phyloP scores from a whole-genome alignment of 2,329 filamentous ascomycete species.

The Diaporthe helianthi region DNA sequence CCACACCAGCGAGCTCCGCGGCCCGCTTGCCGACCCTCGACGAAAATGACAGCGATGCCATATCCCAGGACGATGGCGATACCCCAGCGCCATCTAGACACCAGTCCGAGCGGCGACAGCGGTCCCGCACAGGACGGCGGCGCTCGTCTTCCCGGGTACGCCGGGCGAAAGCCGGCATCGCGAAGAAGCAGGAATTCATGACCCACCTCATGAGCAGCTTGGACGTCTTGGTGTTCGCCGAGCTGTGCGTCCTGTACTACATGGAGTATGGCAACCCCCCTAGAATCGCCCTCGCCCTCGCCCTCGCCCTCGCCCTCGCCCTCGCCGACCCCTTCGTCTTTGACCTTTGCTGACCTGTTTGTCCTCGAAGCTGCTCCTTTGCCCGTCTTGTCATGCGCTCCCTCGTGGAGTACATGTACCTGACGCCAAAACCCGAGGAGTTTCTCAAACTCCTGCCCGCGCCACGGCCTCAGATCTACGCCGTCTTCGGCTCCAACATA shows the following conservation, averaged over 20 bases:
- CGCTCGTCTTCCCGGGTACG: constrained; percentile 32
- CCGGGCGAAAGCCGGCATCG: constrained; percentile 45
- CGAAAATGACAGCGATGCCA: constrained; percentile 27
- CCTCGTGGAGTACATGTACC: constrained; percentile 66
- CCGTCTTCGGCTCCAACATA: constrained; percentile 64
- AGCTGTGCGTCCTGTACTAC: constrained; percentile 72
- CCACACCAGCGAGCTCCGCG: constrained; percentile 49
- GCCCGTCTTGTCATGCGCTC: constrained; percentile 67
- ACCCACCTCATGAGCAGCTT: constrained; percentile 66
- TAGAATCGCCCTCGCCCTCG: too few species aligned
- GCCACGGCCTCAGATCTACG: constrained; percentile 62
- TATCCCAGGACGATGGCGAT: constrained; percentile 7
- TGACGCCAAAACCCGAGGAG: constrained; percentile 67
- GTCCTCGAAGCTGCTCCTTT: constrained; percentile 64
- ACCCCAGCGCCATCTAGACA: constrained; percentile 29
- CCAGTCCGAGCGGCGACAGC: constrained; percentile 1
- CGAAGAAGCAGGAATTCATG: constrained; percentile 67
- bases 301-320: neutral
- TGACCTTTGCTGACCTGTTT: constrained; percentile 33
- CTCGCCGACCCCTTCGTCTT: constrained; percentile 17
- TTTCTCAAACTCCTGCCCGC: constrained; percentile 64
- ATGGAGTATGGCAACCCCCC: constrained; percentile 63
- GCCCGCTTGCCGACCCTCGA: constrained; percentile 40
- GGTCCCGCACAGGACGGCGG: constrained; percentile 30
- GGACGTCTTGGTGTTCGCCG: constrained; percentile 69